A percentile compares a stretch with the other conserved stretches of the same genome.
Evolutionary conservation across 2,329 filamentous ascomycete species (phyloP).

Genomic region (Aspergillus sp.): DNA sequence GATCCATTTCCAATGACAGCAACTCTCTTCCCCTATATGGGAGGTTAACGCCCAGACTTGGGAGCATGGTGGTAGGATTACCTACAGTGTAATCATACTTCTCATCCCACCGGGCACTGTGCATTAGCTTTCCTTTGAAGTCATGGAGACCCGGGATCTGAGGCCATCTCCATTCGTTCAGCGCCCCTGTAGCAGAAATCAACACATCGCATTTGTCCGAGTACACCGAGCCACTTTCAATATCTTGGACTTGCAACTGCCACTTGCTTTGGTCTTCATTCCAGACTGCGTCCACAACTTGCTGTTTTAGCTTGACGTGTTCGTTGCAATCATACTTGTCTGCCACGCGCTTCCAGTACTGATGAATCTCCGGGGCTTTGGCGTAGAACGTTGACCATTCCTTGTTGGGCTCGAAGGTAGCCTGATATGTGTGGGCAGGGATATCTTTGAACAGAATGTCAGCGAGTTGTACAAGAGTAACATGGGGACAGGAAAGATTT

Average conservation of each 20-base stretch:
- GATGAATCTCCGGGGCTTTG: slow-evolving; percentile 44
- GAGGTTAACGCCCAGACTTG: too few species aligned
- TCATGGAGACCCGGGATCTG: slow-evolving; percentile 42
- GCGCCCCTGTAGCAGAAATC: slow-evolving; percentile 35
- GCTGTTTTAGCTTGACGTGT: slow-evolving; percentile 44
- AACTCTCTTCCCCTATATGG: slow-evolving; percentile 24
- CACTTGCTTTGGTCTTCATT: slow-evolving; percentile 30
- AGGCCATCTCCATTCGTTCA: slow-evolving; percentile 43
- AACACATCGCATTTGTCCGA: slow-evolving; percentile 29
- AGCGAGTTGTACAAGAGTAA: neutral
- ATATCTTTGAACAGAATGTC: slow-evolving; percentile 30
- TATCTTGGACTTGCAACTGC: slow-evolving; percentile 22
- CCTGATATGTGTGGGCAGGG: slow-evolving; percentile 46
- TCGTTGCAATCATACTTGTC: slow-evolving; percentile 42
- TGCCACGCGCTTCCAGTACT: slow-evolving; percentile 44
- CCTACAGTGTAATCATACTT: slow-evolving; percentile 27
- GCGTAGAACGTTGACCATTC: slow-evolving; percentile 49
- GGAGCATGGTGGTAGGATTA: neutral
- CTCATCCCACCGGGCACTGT: slow-evolving; percentile 42
- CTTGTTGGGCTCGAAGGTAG: slow-evolving; percentile 45
- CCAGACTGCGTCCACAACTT: slow-evolving; percentile 42
- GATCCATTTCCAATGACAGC: slow-evolving; percentile 36
- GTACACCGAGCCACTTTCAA: slow-evolving; percentile 12
- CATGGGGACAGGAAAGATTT: neutral
- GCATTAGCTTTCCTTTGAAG: slow-evolving; percentile 44